Evolutionary conservation across 768 basidiomycete genomes (phyloP).

Genomic region (Serendipita vermifera): DNA sequence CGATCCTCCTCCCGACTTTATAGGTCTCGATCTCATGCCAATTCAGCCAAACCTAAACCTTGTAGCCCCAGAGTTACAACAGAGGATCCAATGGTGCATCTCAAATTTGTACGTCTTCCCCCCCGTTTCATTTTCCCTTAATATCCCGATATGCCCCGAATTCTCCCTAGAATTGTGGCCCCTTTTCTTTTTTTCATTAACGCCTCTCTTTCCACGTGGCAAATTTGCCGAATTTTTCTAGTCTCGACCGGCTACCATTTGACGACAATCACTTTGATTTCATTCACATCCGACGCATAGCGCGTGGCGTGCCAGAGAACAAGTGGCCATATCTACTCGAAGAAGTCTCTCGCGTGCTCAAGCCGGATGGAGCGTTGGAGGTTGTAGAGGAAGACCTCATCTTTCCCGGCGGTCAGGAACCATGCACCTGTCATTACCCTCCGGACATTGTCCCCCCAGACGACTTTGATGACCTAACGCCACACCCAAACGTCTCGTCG

Average conservation of each 20-base stretch:
- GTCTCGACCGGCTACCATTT: constrained; percentile 58
- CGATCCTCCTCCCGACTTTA: not conserved
- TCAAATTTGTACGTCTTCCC: constrained; percentile 47
- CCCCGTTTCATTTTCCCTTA: not conserved
- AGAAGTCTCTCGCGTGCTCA: constrained; percentile 59
- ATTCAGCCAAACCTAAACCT: constrained; percentile 55
- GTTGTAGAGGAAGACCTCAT: constrained; percentile 63
- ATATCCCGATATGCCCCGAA: not conserved
- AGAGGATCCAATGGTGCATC: constrained; percentile 58
- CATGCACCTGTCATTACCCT: constrained; percentile 12
- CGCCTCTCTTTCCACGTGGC: not conserved
- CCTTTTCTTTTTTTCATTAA: not conserved
- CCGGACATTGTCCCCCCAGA: not conserved
- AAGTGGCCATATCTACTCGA: constrained; percentile 24
- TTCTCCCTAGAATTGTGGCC: constrained; percentile 9
- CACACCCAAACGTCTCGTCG: no score
- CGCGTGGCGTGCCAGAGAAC: constrained; percentile 63
- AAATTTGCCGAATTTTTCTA: constrained; percentile 20
- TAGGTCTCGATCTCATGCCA: constrained; percentile 59
- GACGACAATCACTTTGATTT: constrained; percentile 62
- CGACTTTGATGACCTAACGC: not conserved
- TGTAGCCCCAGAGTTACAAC: constrained; percentile 43
- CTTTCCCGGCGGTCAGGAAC: constrained; percentile 42
- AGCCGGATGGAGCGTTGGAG: constrained; percentile 60
- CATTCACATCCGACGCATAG: constrained; percentile 58